Evolutionary conservation across 192 early-diverging fungal genomes (phyloP).

Genomic region (Chytriomyces sp.): DNA sequence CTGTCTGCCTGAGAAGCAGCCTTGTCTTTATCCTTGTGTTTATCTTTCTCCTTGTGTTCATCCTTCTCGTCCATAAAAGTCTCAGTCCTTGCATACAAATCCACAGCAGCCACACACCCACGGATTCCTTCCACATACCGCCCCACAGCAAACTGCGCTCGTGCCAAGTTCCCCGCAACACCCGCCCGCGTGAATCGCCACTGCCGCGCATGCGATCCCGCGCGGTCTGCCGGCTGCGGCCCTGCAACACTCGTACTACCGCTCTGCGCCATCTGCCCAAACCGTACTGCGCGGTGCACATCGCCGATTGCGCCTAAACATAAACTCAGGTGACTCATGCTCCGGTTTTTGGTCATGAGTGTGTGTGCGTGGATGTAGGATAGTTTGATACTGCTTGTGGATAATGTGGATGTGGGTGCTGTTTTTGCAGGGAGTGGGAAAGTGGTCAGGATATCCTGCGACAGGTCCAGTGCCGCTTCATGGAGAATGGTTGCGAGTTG

Average conservation of each 20-base stretch:
- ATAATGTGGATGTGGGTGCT: neutral
- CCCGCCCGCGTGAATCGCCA: constrained; percentile 10
- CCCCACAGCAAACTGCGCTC: constrained; percentile 24
- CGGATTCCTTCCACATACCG: constrained; percentile 7
- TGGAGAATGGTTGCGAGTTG: neutral
- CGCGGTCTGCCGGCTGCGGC: constrained; percentile 10
- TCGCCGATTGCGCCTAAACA: constrained; percentile 9
- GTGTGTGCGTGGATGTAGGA: constrained; percentile 30
- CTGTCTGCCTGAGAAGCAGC: neutral
- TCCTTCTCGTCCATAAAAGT: too few relatives aligned
- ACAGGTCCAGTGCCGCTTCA: neutral
- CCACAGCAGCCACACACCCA: constrained; percentile 2
- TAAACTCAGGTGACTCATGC: constrained; percentile 29
- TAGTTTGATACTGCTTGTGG: constrained; percentile 17
- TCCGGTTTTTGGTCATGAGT: constrained; percentile 25
- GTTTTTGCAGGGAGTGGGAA: neutral
- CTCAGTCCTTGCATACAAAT: neutral
- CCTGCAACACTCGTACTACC: constrained; percentile 6
- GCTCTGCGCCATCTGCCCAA: neutral
- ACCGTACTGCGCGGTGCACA: constrained; percentile 19
- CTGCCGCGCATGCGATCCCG: constrained; percentile 3
- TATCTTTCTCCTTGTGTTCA: too few relatives aligned
- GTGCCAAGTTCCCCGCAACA: constrained; percentile 4
- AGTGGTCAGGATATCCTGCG: constrained; percentile 1
- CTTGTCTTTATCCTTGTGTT: neutral